Base-by-base conservation (phyloP, 1,139 yeast genomes). In the Nakaseomyces uthaithaninus region DNA sequence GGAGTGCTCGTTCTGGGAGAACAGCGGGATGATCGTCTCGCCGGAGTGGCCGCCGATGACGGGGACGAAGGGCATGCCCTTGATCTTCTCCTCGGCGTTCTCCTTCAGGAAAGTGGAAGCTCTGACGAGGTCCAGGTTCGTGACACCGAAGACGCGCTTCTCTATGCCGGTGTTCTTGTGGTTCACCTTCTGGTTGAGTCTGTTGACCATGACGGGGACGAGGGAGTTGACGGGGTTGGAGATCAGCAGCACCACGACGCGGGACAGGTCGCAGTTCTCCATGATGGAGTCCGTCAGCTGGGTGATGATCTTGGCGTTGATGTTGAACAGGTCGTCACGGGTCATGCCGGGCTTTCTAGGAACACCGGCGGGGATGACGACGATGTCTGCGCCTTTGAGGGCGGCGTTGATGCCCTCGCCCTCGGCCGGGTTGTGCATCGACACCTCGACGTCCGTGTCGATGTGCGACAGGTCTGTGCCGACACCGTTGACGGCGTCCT, bases 311-410 rank as follows among this genome's bases (percentile, higher is more conserved):
- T 87, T 82, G 37, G 95, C 95, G 62, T 89, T 89, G 69, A 91
- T 84, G 68, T 78, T 78, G 75, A 89, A 86, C 62, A 89, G 74
- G 62, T 89, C 96, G 63, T 89, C 96, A 66, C 97, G 80, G 51
- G 96, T 84, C 97, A 89, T 89, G 53, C 96, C 96, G 43, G 96
- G 96, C 71, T 89, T 89, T 71, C 97, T 79, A 63, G 96, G 96
- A 45, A 89, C 85, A 62, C 97, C 96, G 38, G 96, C 96, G 48
- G 96, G 95, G 62, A 89, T 83, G 45, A 89, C 77, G 48, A 89
- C 83, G 47, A 87, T 72, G 56, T 82, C 83, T 20, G 94, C 71
- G 39, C 77, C 82, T 39, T 72, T 65, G 52, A 89, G 71, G 20
- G 95, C 93, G 33, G 55, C 57, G 38, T 62, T 56, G 33, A 77